Base-by-base conservation (phyloP, 352 stramenopile genomes). In the Paralagenidium karlingii region DNA sequence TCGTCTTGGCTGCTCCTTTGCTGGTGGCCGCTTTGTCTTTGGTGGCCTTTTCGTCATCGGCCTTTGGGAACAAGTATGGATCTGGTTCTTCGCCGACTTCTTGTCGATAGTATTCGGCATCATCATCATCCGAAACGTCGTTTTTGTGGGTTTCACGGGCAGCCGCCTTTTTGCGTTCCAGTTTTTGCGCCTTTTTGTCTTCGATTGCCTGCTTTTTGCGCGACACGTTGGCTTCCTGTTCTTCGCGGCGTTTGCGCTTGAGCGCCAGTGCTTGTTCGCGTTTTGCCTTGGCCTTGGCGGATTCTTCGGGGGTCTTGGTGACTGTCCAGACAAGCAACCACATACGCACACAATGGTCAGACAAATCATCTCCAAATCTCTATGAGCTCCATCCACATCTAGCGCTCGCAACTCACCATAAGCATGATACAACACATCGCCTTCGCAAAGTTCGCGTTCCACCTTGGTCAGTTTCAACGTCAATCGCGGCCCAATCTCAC, bases 361-460 rank as follows among this genome's bases (percentile, higher is more conserved):
- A 32, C 5, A 24, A 27, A 36, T n/a, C 33, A 34, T 9, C 18
- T 22, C n/a, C n/a, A n/a, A n/a, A n/a, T 16, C 28, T 13, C 28
- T 16, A 33, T 16, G 16, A 16, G 28, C n/a, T n/a, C n/a, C n/a
- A n/a, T n/a, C 24, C 15, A 24, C 1, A 24, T 15, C n/a, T 36
- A 0, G 7, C 13, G 31, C 1, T 29, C 13, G 31, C 10, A 3
- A 43, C 48, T 24, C 45, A 63, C 61, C 71, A 63, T 88, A 97
- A 18, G 88, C 86, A 70, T 99, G 94, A 63, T 98, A 99, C 46
- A 98, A 75, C 30, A 99, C 90, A 59, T 98, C 95, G 30, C 95
- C 94, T 24, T 91, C 78, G 41, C 82, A 95, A 27, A 99, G 68
- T 40, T 94, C 94, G 38, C 93, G 74, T 68, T 99, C 88, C 27